A percentile compares a stretch with the other conserved stretches of the same genome.
These are phyloP conservation scores for Neostapfia colusana DNA, from an alignment of 176 grass and related monocot species.

Conservation along the genomic window DNA sequence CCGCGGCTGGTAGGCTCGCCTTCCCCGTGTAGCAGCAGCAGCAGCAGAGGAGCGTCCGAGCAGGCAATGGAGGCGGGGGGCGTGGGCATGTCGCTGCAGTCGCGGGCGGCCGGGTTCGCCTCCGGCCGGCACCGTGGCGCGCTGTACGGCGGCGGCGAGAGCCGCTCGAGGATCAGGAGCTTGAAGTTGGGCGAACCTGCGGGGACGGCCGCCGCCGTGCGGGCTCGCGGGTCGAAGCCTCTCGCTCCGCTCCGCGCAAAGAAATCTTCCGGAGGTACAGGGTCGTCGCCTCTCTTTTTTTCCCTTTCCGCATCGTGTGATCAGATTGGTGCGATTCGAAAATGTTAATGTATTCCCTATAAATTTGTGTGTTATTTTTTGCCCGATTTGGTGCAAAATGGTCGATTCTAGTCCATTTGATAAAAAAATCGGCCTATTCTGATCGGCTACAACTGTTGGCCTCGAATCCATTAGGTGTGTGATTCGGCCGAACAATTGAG, in stretches of 20 bases:
- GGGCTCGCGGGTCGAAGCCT: constrained; percentile 46
- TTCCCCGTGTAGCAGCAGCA: not conserved
- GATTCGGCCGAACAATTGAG: not conserved
- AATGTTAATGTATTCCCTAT: not conserved
- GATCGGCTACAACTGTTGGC: not conserved
- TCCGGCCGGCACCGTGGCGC: constrained; percentile 32
- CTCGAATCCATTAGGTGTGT: not conserved
- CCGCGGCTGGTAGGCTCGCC: constrained; percentile 4
- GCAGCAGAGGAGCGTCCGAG: not conserved
- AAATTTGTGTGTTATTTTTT: not conserved
- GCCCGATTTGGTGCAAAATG: not conserved
- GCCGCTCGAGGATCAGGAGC: not conserved
- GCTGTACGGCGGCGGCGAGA: not conserved
- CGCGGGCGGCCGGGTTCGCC: constrained; percentile 42
- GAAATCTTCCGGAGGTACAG: constrained; percentile 53
- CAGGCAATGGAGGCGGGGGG: constrained; percentile 43
- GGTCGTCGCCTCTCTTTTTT: not conserved
- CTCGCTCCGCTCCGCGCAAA: constrained; percentile 40
- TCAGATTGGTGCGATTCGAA: constrained; percentile 20
- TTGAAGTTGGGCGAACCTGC: constrained; percentile 23
- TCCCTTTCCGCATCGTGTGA: not conserved
- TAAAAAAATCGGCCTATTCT: too few species aligned
- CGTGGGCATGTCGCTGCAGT: constrained; percentile 39
- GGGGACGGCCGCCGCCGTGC: not conserved
- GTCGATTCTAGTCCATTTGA: not conserved